Evolutionary conservation across 495 filamentous ascomycete genomes (phyloP).

Genomic region (Hypomontagnella monticulosa): DNA sequence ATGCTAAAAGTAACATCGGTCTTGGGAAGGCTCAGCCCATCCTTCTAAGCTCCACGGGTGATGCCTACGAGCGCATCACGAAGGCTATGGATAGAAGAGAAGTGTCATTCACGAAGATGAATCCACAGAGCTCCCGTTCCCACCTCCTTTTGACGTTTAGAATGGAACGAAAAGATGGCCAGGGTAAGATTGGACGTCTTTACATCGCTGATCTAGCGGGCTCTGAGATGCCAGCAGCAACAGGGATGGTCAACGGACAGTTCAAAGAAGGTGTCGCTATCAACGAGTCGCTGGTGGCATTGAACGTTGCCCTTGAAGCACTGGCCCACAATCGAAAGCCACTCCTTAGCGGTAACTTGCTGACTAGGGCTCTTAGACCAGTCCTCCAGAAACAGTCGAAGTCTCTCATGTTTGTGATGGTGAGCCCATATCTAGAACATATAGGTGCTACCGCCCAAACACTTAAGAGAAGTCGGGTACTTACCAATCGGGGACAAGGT

Average conservation of each 20-base stretch:
- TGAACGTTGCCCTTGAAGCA: conserved; percentile 93
- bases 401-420: too few species aligned
- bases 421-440: too few species aligned
- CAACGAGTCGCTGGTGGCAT: conserved; percentile 85
- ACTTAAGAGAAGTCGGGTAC: too few species aligned
- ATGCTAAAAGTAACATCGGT: too few species aligned
- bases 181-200: conserved; percentile 68
- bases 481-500: too few species aligned
- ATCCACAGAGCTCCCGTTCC: conserved; percentile 79
- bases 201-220: conserved; percentile 96
- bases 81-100: conserved; percentile 1
- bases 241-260: conserved; percentile 70
- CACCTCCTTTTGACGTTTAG: conserved; percentile 94
- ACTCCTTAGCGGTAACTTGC: conserved; percentile 91
- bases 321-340: conserved; percentile 77
- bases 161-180: conserved; percentile 49
- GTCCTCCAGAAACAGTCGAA: conserved; percentile 48
- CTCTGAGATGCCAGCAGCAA: conserved; percentile 87
- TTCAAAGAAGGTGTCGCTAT: conserved; percentile 94
- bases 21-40: too few species aligned
- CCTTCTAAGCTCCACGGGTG: too few species aligned
- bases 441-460: too few species aligned
- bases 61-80: conserved; percentile 2
- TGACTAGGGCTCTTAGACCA: conserved; percentile 91
- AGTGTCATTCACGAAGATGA: conserved; percentile 74